Evolutionary conservation across 2,329 filamentous ascomycete species (phyloP).

Genomic region (Diatrype stigma): DNA sequence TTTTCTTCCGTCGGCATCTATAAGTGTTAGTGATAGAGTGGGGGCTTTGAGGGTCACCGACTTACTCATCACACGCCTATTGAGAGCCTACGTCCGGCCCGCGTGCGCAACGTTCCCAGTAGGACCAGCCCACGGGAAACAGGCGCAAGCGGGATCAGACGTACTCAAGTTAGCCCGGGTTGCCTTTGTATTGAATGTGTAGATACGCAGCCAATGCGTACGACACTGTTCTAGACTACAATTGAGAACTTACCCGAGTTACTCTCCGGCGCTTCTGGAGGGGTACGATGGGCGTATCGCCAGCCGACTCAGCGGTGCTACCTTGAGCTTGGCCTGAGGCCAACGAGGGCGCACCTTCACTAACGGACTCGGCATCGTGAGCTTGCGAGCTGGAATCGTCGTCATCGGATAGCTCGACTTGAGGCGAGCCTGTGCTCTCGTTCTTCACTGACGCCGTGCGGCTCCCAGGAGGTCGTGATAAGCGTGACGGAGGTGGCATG

Average conservation of each 20-base stretch:
- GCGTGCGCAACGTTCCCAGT: background rate
- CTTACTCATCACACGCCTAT: slow-evolving; percentile 3
- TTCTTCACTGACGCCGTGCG: slow-evolving; percentile 19
- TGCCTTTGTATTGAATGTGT: background rate
- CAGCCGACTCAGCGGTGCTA: slow-evolving; percentile 17
- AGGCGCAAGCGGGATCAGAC: slow-evolving; percentile 1
- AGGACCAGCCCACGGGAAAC: background rate
- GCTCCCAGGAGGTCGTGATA: slow-evolving; percentile 22
- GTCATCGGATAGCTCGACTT: slow-evolving; percentile 37
- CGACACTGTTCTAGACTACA: background rate
- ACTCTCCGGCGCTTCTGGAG: slow-evolving; percentile 75
- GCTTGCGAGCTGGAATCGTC: slow-evolving; percentile 25
- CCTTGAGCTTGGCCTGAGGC: background rate
- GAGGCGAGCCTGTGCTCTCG: slow-evolving; percentile 27
- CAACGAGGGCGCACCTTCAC: slow-evolving; percentile 35
- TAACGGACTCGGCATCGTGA: slow-evolving; percentile 29
- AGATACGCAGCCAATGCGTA: background rate
- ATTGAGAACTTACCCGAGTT: slow-evolving; percentile 59
- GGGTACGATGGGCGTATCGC: slow-evolving; percentile 45
- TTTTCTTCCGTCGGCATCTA: slow-evolving; percentile 73
- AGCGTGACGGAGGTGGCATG: slow-evolving; percentile 26
- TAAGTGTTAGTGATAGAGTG: background rate
- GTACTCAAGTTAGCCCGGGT: background rate
- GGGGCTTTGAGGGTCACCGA: too few relatives aligned
- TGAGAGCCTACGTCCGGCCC: background rate